phyloP scores from a whole-genome alignment of 2,329 filamentous ascomycete species.

The Byssoonygena ceratinophila region DNA sequence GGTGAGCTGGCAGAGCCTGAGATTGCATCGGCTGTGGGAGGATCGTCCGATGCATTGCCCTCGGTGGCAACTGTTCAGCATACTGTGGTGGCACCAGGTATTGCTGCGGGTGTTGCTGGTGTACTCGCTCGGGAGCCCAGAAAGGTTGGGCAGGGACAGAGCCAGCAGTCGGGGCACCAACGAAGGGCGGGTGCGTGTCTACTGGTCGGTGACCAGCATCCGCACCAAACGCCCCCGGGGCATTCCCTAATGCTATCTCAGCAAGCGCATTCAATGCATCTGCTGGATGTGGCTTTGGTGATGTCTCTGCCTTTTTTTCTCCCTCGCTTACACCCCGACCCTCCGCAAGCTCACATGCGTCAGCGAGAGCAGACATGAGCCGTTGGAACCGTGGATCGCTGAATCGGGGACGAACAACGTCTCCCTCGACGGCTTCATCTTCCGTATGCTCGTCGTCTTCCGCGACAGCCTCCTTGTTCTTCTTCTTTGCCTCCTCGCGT shows the following conservation, averaged over 20 bases:
- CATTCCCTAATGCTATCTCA: conserved; percentile 19
- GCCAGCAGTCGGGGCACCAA: neutral
- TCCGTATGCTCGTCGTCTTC: conserved; percentile 3
- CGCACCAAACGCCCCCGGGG: neutral
- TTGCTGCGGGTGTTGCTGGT: conserved; percentile 12
- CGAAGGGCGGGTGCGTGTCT: neutral
- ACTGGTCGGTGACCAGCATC: conserved; percentile 3
- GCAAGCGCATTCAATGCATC: conserved; percentile 29
- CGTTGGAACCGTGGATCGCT: conserved; percentile 12
- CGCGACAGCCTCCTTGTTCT: conserved; percentile 8
- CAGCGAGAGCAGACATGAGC: conserved; percentile 19
- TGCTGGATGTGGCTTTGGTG: conserved; percentile 13
- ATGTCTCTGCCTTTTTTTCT: conserved; percentile 22
- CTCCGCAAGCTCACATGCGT: conserved; percentile 21
- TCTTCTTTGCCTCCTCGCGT: conserved; percentile 12
- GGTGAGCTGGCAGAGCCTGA: conserved; percentile 24
- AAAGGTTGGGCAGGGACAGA: neutral
- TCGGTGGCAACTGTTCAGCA: conserved; percentile 36
- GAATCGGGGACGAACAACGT: neutral
- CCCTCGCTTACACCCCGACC: conserved; percentile 19
- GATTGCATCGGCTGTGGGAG: conserved; percentile 26
- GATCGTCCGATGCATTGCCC: conserved; percentile 22
- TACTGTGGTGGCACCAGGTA: conserved; percentile 16
- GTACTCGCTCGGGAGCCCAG: conserved; percentile 15
- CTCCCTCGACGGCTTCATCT: conserved; percentile 1